Percentiles rank a stretch among this genome's conserved stretches.
Conservation (phyloP, 495 filamentous ascomycete genomes). For the Pseudevernia furfuracea region DNA sequence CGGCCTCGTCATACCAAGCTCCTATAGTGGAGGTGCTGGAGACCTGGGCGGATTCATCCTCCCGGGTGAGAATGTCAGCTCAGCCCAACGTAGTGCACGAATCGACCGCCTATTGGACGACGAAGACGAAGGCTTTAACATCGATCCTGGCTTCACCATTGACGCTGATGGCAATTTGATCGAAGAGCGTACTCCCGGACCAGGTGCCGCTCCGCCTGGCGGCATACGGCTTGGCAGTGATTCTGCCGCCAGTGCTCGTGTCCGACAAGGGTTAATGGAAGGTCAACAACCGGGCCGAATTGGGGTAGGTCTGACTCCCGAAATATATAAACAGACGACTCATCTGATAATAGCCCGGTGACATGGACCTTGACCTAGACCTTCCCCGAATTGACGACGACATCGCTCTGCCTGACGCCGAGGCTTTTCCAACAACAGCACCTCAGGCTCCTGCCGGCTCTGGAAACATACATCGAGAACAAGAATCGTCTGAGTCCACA, state of each 20-base stretch:
- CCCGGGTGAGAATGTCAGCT: slow-evolving; percentile 32
- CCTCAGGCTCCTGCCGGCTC: slow-evolving; percentile 15
- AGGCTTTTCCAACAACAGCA: slow-evolving; percentile 26
- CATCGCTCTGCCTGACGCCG: slow-evolving; percentile 29
- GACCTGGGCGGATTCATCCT: slow-evolving; percentile 33
- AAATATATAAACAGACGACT: slow-evolving; percentile 3
- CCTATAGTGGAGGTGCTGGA: slow-evolving; percentile 26
- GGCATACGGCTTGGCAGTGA: slow-evolving; percentile 33
- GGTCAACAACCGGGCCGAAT: slow-evolving; percentile 26
- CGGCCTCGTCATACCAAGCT: slow-evolving; percentile 29
- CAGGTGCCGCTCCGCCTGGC: slow-evolving; percentile 10
- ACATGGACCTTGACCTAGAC: slow-evolving; percentile 43
- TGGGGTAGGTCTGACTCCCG: slow-evolving; percentile 26
- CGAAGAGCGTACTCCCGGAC: slow-evolving; percentile 25
- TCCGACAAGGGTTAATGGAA: slow-evolving; percentile 36
- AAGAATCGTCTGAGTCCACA: slow-evolving; percentile 26
- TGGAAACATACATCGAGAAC: slow-evolving; percentile 18
- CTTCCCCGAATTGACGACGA: slow-evolving; percentile 29
- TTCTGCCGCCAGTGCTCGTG: slow-evolving; percentile 33
- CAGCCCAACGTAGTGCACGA: slow-evolving; percentile 25
- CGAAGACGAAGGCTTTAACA: slow-evolving; percentile 42
- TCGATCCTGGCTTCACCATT: slow-evolving; percentile 59
- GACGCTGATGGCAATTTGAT: slow-evolving; percentile 56
- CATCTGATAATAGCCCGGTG: slow-evolving; percentile 26
- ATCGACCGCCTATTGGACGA: slow-evolving; percentile 31